Percentiles rank a stretch among this genome's conserved stretches.
These are phyloP conservation scores for Osmozyma mogii DNA, from an alignment of 805 yeast species.

Conservation along the genomic window DNA sequence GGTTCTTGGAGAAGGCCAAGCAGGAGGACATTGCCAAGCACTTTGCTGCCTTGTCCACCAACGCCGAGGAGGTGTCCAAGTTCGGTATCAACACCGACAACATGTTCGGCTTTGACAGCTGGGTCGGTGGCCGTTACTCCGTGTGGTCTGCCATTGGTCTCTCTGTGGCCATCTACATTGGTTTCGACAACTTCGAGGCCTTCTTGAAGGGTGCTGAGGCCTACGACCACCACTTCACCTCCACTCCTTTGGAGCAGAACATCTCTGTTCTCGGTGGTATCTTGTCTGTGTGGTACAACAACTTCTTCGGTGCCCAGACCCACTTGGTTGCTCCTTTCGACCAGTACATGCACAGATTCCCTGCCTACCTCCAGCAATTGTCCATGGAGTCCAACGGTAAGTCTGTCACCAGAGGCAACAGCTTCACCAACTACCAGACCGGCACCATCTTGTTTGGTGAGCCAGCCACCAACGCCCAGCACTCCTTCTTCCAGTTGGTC, in stretches of 20 bases:
- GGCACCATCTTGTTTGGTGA: slow-evolving; percentile 96
- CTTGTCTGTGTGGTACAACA: slow-evolving; percentile 96
- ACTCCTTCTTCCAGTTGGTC: slow-evolving; percentile 97
- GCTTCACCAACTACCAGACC: slow-evolving; percentile 88
- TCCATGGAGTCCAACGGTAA: slow-evolving; percentile 99
- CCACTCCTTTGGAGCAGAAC: slow-evolving; percentile 81
- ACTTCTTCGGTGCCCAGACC: slow-evolving; percentile 96
- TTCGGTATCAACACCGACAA: slow-evolving; percentile 96
- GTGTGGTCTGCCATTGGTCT: slow-evolving; percentile 99
- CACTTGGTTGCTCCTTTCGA: slow-evolving; percentile 98
- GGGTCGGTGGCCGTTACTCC: slow-evolving; percentile 99
- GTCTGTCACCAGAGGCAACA: slow-evolving; percentile 88
- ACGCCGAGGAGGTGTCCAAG: slow-evolving; percentile 81
- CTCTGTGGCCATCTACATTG: slow-evolving; percentile 90
- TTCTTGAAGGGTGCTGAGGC: slow-evolving; percentile 98
- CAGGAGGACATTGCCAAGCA: slow-evolving; percentile 82
- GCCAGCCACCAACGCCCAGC: slow-evolving; percentile 98
- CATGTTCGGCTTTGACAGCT: slow-evolving; percentile 96
- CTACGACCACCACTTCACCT: slow-evolving; percentile 81
- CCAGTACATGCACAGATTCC: slow-evolving; percentile 98
- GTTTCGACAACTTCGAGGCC: slow-evolving; percentile 85
- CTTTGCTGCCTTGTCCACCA: slow-evolving; percentile 94
- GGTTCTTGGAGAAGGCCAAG: slow-evolving; percentile 77
- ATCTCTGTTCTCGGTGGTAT: slow-evolving; percentile 92
- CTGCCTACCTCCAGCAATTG: slow-evolving; percentile 97